Percentiles rank a stretch among this genome's conserved stretches.
phyloP scores from a whole-genome alignment of 805 yeast genomes.

The Candida yuanshanica region DNA sequence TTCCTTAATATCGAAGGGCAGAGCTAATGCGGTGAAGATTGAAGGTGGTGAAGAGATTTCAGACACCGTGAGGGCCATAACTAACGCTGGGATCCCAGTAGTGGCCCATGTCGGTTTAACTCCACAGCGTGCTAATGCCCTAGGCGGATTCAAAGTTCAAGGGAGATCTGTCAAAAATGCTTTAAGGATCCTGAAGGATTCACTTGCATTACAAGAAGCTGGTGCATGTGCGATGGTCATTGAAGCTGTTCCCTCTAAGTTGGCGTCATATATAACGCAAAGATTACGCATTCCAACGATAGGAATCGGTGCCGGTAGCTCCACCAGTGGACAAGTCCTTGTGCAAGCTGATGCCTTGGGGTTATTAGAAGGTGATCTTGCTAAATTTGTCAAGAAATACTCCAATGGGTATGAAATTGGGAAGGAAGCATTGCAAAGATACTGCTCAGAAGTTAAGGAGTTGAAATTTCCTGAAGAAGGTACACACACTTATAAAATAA shows the following conservation, averaged over 20 bases:
- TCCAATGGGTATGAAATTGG: constrained; percentile 44
- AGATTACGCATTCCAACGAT: constrained; percentile 70
- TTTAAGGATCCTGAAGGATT: constrained; percentile 53
- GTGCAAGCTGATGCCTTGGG: constrained; percentile 85
- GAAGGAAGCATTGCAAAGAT: constrained; percentile 45
- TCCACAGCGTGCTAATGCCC: constrained; percentile 74
- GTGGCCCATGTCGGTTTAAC: constrained; percentile 90
- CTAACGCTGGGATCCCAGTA: constrained; percentile 75
- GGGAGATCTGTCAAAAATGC: constrained; percentile 59
- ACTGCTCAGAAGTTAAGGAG: constrained; percentile 52
- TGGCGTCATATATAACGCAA: constrained; percentile 61
- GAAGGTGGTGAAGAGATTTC: constrained; percentile 71
- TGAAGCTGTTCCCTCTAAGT: constrained; percentile 79
- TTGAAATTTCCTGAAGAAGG: constrained; percentile 55
- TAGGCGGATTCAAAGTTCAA: constrained; percentile 88
- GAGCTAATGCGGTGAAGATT: constrained; percentile 70
- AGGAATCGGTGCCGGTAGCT: constrained; percentile 93
- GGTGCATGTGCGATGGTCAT: constrained; percentile 74
- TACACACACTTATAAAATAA: constrained; percentile 62
- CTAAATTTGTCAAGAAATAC: constrained; percentile 76
- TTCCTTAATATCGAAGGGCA: constrained; percentile 44
- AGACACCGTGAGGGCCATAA: constrained; percentile 48
- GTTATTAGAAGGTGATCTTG: constrained; percentile 47
- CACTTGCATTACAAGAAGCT: constrained; percentile 59
- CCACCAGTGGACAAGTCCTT: constrained; percentile 82